Evolutionary conservation across 257 asterid species (phyloP).

Genomic region (Scutellaria galericulata): DNA sequence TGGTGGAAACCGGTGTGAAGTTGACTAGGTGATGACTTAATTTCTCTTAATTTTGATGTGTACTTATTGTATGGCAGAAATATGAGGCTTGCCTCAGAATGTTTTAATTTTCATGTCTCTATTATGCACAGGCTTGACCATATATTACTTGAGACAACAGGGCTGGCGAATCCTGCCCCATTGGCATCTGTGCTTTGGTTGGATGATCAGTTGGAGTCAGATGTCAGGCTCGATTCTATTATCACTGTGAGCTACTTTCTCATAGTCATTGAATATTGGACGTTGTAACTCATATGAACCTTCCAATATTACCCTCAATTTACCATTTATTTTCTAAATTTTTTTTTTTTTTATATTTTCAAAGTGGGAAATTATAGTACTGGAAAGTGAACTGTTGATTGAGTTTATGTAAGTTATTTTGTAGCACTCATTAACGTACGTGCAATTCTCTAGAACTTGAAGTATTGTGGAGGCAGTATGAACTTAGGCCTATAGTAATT

Average conservation of each 20-base stretch:
- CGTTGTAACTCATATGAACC: neutral
- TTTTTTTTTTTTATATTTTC: too few species aligned
- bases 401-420: too few species aligned
- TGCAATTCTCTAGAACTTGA: too few species aligned
- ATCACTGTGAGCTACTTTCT: slow-evolving; percentile 72
- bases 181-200: slow-evolving; percentile 98
- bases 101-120: slow-evolving; percentile 24
- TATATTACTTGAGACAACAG: slow-evolving; percentile 95
- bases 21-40: neutral
- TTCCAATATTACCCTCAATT: too few species aligned
- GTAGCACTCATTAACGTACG: too few species aligned
- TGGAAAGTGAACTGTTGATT: too few species aligned
- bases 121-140: slow-evolving; percentile 81
- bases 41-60: slow-evolving; percentile 24
- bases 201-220: slow-evolving; percentile 96
- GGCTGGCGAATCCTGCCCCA: slow-evolving; percentile 98
- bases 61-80: neutral
- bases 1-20: slow-evolving; percentile 9
- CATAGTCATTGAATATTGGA: slow-evolving; percentile 25
- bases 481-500: neutral
- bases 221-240: slow-evolving; percentile 84
- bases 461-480: too few species aligned
- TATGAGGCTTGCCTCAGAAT: neutral
- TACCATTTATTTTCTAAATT: too few species aligned
- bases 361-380: too few species aligned